Conservation (phyloP, 192 early-diverging fungal species). For the Umbelopsis vinacea region DNA sequence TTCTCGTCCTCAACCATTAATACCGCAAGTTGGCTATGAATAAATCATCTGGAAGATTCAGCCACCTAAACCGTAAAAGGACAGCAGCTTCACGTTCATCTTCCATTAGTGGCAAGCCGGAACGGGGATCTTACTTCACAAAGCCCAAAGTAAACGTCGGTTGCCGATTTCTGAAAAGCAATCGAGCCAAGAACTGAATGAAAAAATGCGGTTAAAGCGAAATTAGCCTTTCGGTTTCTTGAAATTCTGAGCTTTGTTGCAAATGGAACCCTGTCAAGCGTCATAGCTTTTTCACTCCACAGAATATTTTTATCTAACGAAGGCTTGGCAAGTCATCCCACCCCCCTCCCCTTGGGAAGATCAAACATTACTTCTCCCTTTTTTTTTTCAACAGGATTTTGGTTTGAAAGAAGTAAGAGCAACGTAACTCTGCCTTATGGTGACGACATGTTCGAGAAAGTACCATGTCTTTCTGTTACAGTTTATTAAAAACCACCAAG, state of each 20-base stretch:
- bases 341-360: too few relatives aligned
- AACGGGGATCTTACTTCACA: not conserved
- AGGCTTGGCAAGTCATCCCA: too few relatives aligned
- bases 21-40: not conserved
- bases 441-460: not conserved
- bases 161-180: slow-evolving; percentile 10
- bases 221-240: not conserved
- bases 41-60: not conserved
- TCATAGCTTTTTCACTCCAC: too few relatives aligned
- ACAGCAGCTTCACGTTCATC: not conserved
- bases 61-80: slow-evolving; percentile 5
- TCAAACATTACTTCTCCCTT: too few relatives aligned
- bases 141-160: not conserved
- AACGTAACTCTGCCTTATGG: not conserved
- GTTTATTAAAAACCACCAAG: not conserved
- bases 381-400: too few relatives aligned
- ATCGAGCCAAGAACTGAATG: not conserved
- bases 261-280: too few relatives aligned
- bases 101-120: slow-evolving; percentile 15
- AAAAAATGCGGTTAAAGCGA: not conserved
- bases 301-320: too few relatives aligned
- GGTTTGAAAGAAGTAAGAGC: not conserved
- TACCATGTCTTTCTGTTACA: not conserved
- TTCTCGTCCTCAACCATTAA: too few relatives aligned
- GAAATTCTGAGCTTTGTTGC: not conserved